phyloP scores from a whole-genome alignment of 2,329 filamentous ascomycete genomes.

The Colletotrichum limetticola region DNA sequence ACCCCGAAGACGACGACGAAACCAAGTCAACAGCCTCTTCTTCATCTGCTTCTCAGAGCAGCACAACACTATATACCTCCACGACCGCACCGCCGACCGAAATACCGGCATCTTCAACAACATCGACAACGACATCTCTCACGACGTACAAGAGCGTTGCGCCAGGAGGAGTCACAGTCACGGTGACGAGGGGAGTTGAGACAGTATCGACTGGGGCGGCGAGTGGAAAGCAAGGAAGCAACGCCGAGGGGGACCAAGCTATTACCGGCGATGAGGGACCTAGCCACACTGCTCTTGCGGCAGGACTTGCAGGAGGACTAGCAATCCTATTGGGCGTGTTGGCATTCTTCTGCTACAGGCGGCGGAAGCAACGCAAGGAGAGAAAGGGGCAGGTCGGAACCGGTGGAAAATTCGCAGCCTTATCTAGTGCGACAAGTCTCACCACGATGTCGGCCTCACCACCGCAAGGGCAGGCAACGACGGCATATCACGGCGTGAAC shows the following conservation, averaged over 20 bases:
- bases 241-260: background rate
- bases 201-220: conserved; percentile 14
- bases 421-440: conserved; percentile 32
- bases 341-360: conserved; percentile 25
- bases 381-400: background rate
- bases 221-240: background rate
- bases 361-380: conserved; percentile 17
- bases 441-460: conserved; percentile 25
- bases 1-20: conserved; percentile 23
- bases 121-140: background rate
- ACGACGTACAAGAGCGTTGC: conserved; percentile 31
- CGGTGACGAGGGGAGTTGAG: conserved; percentile 22
- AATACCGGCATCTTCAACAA: background rate
- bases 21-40: conserved; percentile 12
- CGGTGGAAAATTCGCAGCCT: conserved; percentile 24
- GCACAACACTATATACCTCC: conserved; percentile 2
- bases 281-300: conserved; percentile 1
- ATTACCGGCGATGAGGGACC: background rate
- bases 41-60: background rate
- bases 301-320: conserved; percentile 4
- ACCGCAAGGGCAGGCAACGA: conserved; percentile 6
- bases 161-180: conserved; percentile 24
- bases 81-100: background rate
- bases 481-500: conserved; percentile 13
- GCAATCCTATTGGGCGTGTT: background rate